Evolutionary conservation across 345 rosid species (phyloP), one percentile per base, ranked within the genome.

Genomic region (Boechera stricta): DNA sequence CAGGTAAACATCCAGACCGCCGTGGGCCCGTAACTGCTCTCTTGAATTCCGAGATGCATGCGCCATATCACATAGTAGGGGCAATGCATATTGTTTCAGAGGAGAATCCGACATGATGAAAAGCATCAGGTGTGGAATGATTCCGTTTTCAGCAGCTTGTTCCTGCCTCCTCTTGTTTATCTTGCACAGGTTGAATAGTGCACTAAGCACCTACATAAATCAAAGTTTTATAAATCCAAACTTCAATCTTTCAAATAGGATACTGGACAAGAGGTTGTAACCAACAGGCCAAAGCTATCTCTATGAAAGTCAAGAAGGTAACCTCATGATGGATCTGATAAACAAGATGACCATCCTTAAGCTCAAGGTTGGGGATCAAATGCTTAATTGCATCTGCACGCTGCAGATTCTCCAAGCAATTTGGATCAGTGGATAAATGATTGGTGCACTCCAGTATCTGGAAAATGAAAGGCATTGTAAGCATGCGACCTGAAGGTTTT

Each of bases 131-230:
- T 96, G 99, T 21, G 99, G 98, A 81, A 96, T 90, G 63, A 96
- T 96, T 87, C 99, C 99, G 75, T 93, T 87, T 84, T 96, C 99
- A 54, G 99, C 98, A 7, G 99, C 99, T 84, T 93, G 98, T 79
- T 96, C 99, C 84, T 96, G 99, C 71, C 98, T 88, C 88, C 97
- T 88, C 86, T 93, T 93, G 83, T 96, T 96, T 84, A 96, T 96
- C 87, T 96, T 96, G 91, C 98, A 96, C 72, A 96, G 89, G 77
- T 93, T 96, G 88, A 96, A 91, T 38, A 96, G 85, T 5, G 99
- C 91, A 86, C 87, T 83, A 78, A 96, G 99, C 47, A 96, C 99
- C 99, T 96, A 72, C 85, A 84, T 54, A 67, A 71, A 45, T 31
- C 7, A 65, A 72, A 45, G 33, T 39, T 42, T 65, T 21, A 41